Conservation (phyloP, 192 early-diverging fungal genomes). For the Gigaspora rosea region DNA sequence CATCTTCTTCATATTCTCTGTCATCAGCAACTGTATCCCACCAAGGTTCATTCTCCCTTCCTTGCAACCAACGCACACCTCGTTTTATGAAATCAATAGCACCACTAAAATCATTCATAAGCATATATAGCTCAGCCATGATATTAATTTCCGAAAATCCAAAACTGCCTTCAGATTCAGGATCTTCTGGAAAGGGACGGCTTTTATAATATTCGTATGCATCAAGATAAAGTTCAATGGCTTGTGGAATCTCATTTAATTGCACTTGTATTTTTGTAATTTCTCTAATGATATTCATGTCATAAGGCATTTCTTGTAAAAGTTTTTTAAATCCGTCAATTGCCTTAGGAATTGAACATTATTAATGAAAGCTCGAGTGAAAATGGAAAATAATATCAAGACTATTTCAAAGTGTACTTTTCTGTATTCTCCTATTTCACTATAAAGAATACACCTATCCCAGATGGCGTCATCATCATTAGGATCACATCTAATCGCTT, state of each 20-base stretch:
- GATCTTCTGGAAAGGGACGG: slow-evolving; percentile 32
- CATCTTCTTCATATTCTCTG: slow-evolving; percentile 59
- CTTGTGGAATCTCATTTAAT: slow-evolving; percentile 58
- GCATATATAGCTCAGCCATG: slow-evolving; percentile 83
- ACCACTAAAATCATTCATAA: slow-evolving; percentile 74
- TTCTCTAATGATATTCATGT: slow-evolving; percentile 66
- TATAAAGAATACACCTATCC: slow-evolving; percentile 68
- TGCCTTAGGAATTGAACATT: slow-evolving; percentile 49
- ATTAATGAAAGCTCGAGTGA: slow-evolving; percentile 17
- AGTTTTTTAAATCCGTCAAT: slow-evolving; percentile 59
- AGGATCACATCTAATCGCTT: slow-evolving; percentile 66
- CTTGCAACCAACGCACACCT: slow-evolving; percentile 70
- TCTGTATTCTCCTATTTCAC: slow-evolving; percentile 50
- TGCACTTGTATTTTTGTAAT: slow-evolving; percentile 60
- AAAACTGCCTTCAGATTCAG: slow-evolving; percentile 50
- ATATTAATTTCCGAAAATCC: slow-evolving; percentile 86
- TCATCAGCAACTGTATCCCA: slow-evolving; percentile 67
- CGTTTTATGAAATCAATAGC: slow-evolving; percentile 70
- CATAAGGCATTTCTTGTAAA: slow-evolving; percentile 61
- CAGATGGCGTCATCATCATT: slow-evolving; percentile 66
- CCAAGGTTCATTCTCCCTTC: slow-evolving; percentile 60
- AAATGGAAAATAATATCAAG: slow-evolving; percentile 34
- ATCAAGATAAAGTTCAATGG: slow-evolving; percentile 59
- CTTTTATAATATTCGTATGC: slow-evolving; percentile 50
- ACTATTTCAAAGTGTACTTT: slow-evolving; percentile 45